Base-by-base conservation (phyloP, 2,329 filamentous ascomycete genomes). In the Phaeosphaeriaceae sp. region DNA sequence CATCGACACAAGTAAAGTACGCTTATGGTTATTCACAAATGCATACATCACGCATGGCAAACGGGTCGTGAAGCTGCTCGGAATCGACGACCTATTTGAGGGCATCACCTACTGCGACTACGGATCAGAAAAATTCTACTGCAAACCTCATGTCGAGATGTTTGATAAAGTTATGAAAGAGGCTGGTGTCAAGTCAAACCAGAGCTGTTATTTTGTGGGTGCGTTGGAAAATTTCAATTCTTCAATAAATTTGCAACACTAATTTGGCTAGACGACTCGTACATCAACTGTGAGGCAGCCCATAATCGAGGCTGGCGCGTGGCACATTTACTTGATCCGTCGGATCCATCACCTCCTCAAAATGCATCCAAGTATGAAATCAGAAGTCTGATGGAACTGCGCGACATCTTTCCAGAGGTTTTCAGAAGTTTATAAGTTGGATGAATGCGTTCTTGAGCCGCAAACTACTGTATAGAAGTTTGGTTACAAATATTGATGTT, bases 31-130 rank as follows among this genome's bases (percentile, higher is more conserved):
- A 2, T 88, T 99, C 65, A 99, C 95, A 2, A 99, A 99, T 68
- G 94, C 95, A 17, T 97, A 99, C 66, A 79, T 95, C 57, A 97
- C 81, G 28, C 94, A 99, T 67, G 94, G 86, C 26, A 87, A 84
- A 66, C 79, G 92, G 34, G 94, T 99, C 0, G 85, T 97, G 11
- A 85, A 82, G 52, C 77, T 99, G 16, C 79, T 99, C 2, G 87
- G 83, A 2, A 79, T 99, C 18, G 92, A 95, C 1, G 90, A 96
- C 69, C 77, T 93, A 20, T 99, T 99, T 68, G 93, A 97, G 56
- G 94, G 94, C 6, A 85, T 97, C 53, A 99, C 94, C 0, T 99
- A 86, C 73, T 99, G 95, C 70, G 90, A 99, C 74, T 99, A 99
- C 74, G 81, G 79, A 9, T 76, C 82, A 13, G 77, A 84, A 34